Conservation (phyloP, 176 grass and related monocot genomes). For the Ananas comosus region DNA sequence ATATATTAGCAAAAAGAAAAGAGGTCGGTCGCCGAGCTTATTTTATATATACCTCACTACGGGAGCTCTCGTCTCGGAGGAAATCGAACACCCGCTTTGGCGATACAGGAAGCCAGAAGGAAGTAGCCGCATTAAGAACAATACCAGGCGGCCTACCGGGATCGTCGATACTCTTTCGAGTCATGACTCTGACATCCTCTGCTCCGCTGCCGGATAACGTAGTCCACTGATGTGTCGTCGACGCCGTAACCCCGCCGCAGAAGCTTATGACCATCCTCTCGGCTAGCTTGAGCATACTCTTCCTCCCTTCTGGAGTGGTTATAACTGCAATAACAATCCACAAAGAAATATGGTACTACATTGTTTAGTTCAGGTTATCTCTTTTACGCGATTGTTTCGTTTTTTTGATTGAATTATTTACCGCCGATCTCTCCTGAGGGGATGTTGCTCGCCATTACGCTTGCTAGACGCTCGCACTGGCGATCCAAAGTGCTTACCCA, state of each 20-base stretch:
- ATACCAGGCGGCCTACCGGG: slow-evolving; percentile 63
- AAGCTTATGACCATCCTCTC: slow-evolving; percentile 84
- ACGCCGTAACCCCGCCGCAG: slow-evolving; percentile 67
- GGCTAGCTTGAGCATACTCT: slow-evolving; percentile 66
- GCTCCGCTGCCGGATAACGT: slow-evolving; percentile 52
- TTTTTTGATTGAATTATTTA: slow-evolving; percentile 18
- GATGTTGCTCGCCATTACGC: slow-evolving; percentile 33
- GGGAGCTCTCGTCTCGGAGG: slow-evolving; percentile 56
- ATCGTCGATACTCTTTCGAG: slow-evolving; percentile 63
- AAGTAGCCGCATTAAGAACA: slow-evolving; percentile 75
- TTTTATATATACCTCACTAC: slow-evolving; percentile 35
- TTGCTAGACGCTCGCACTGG: slow-evolving; percentile 70
- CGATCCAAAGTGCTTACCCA: slow-evolving; percentile 63
- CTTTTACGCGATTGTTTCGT: neutral
- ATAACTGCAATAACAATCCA: slow-evolving; percentile 17
- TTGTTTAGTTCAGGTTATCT: neutral
- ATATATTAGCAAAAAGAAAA: no score
- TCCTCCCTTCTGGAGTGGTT: slow-evolving; percentile 51
- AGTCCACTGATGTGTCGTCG: slow-evolving; percentile 69
- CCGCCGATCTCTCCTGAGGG: slow-evolving; percentile 27
- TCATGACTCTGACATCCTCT: slow-evolving; percentile 75
- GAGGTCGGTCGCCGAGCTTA: no score
- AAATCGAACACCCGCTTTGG: slow-evolving; percentile 56
- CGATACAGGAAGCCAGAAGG: slow-evolving; percentile 65
- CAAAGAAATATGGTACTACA: slow-evolving; percentile 6